These are phyloP conservation scores for Penicillium cinerascens DNA, from an alignment of 495 filamentous ascomycete genomes.

Conservation along the genomic window DNA sequence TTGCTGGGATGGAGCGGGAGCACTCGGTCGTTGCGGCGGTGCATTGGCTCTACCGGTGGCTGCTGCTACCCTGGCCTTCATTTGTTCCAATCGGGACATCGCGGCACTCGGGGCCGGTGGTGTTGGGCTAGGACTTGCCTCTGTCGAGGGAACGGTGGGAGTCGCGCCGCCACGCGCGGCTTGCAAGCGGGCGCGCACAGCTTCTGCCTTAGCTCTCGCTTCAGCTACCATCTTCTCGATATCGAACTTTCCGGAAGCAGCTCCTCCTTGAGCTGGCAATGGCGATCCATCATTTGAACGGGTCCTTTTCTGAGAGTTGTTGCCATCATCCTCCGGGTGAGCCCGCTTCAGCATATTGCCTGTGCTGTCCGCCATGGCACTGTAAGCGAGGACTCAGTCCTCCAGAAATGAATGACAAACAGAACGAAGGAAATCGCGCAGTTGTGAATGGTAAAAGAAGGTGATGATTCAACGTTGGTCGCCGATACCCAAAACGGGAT, in stretches of 20 bases:
- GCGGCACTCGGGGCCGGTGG: constrained; percentile 46
- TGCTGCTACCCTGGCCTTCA: constrained; percentile 80
- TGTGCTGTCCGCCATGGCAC: constrained; percentile 51
- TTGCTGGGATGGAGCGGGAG: constrained; percentile 37
- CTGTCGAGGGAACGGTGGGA: constrained; percentile 25
- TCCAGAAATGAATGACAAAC: neutral
- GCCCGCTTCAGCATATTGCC: constrained; percentile 55
- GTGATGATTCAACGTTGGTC: neutral
- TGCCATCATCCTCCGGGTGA: constrained; percentile 51
- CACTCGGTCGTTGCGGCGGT: constrained; percentile 35
- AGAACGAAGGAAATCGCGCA: neutral
- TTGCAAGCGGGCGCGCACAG: constrained; percentile 53
- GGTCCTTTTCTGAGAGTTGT: constrained; percentile 53
- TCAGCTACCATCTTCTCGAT: constrained; percentile 61
- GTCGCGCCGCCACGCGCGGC: constrained; percentile 39
- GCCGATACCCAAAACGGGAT: constrained; percentile 10
- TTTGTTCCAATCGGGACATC: constrained; percentile 55
- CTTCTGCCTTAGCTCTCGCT: constrained; percentile 58
- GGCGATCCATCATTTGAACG: constrained; percentile 61
- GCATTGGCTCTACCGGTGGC: constrained; percentile 61
- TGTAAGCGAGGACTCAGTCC: neutral
- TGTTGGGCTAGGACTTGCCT: constrained; percentile 37
- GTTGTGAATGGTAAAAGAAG: neutral
- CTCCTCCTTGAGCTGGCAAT: constrained; percentile 36
- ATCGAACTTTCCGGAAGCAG: constrained; percentile 45